Base-by-base conservation (phyloP, 2,329 filamentous ascomycete species). In the Sporothrix sp. region DNA sequence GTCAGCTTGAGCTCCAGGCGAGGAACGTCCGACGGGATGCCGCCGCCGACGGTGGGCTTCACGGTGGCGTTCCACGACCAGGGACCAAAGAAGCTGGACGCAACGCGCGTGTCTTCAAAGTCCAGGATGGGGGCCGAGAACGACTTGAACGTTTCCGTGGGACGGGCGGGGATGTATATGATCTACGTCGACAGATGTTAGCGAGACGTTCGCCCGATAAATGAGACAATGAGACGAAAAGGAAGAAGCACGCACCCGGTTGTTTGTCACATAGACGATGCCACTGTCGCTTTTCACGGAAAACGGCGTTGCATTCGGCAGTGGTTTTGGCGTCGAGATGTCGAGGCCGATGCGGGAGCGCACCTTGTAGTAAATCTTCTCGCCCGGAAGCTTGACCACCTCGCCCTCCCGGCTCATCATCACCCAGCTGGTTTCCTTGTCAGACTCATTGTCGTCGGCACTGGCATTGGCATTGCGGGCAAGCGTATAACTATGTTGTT, bases 121-220 rank as follows among this genome's bases (percentile, higher is more conserved):
- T 91, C 90, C 56, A 95, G 77, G 54, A 96, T 85, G 36, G 90
- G 90, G 0, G 85, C 82, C 37, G 88, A 88, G 68, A 97, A 96
- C 45, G 89, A 95, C 65, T 91, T 82, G 63, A 96, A 79, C 47
- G 79, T 68, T 49, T 75, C 71, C 16, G 83, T 85, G 4, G 82
- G 76, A 52, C 80, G 76, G 48, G 80, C 72, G 16, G 91, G 89
- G 14, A 97, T 79, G 65, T 95, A 97, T 58, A 97, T 83, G 58
- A 97, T 76, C 85, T 95, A 57, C 27, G 52, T 54, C 27, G 38
- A 28, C 2, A 25, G 35, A 9, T 20, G 18, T 33, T n/a, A n/a
- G n/a, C n/a, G n/a, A n/a, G n/a, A n/a, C n/a, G n/a, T n/a, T n/a
- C n/a, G n/a, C n/a, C n/a, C n/a, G n/a, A n/a, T n/a, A n/a, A n/a